Conservation (phyloP, 345 rosid species). For the Trapa incisa region DNA sequence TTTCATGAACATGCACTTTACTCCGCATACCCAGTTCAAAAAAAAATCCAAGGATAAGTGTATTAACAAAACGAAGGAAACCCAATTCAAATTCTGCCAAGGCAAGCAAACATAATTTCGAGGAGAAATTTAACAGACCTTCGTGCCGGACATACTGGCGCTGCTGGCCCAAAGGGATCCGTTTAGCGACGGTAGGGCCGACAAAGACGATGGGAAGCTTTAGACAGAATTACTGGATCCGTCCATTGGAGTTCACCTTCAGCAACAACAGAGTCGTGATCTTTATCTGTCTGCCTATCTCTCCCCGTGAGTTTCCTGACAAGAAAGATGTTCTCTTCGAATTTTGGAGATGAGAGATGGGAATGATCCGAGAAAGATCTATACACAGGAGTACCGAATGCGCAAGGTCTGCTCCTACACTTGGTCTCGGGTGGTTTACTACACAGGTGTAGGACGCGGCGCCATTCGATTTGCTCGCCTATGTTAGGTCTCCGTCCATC, state of each 20-base stretch:
- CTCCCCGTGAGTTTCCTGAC: not conserved
- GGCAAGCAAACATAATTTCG: not conserved
- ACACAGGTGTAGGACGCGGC: not conserved
- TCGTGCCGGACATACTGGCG: slow-evolving; percentile 92
- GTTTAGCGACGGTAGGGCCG: slow-evolving; percentile 84
- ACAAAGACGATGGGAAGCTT: slow-evolving; percentile 60
- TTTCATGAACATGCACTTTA: not conserved
- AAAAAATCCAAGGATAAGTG: not conserved
- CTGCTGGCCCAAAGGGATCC: slow-evolving; percentile 72
- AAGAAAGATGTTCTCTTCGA: not conserved
- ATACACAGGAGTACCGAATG: not conserved
- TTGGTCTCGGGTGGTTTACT: not conserved
- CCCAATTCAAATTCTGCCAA: not conserved
- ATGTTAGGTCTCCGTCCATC: too few species aligned
- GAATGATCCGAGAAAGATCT: not conserved
- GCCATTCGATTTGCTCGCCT: not conserved
- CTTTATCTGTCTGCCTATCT: slow-evolving; percentile 43
- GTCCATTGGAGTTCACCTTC: slow-evolving; percentile 54
- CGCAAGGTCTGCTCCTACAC: not conserved
- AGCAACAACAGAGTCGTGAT: slow-evolving; percentile 80
- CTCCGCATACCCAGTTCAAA: not conserved
- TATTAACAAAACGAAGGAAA: not conserved
- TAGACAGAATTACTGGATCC: slow-evolving; percentile 56
- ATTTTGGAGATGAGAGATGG: not conserved
- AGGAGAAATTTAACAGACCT: slow-evolving; percentile 26